Base-by-base conservation (phyloP, 108 stramenopile species). In the Nitzschia sp. region DNA sequence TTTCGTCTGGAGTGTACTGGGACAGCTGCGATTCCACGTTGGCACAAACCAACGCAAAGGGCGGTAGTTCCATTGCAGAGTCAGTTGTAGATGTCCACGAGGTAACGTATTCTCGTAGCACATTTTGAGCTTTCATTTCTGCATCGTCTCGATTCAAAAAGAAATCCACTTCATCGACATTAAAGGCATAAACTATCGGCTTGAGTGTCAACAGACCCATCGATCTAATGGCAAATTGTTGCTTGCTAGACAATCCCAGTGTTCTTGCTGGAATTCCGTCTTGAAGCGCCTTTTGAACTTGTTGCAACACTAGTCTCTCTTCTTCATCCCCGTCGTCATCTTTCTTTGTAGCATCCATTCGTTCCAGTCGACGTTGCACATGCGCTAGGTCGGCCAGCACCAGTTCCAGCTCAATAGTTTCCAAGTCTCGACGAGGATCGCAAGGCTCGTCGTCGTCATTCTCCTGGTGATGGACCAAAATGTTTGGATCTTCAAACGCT, bases 371-470 rank as follows among this genome's bases (percentile, higher is more conserved):
- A 61, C 91, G 77, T 75, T 93, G 85, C 8, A 96, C 89, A 68
- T 95, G 95, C 5, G 88, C 86, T 36, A 95, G 54, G 67, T 98
- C 98, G 0, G 94, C 91, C 51, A 97, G 68, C 6, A 94, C 36
- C 28, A 97, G 76, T 82, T 98, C 97, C 38, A 90, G 61, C 70
- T 95, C 82, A 56, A 98, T 91, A 17, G 91, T 82, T 58, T 91
- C 92, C 34, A 95, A 88, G 82, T 98, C 98, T 17, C 79, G 71
- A 9, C 84, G 71, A 6, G 97, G 96, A 81, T 98, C 94, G 23
- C 97, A 91, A 17, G 1, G 1, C 4, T 0, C 9, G 36, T 71
- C 73, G 18, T 82, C 96, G 28, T 79, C 79, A 29, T 95, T 85
- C 47, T 91, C 81, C 26, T 84, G 81, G 63, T 26, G n/a, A 65